phyloP scores from a whole-genome alignment of 2,329 filamentous ascomycete species.

The Pestalotiopsis sp. region DNA sequence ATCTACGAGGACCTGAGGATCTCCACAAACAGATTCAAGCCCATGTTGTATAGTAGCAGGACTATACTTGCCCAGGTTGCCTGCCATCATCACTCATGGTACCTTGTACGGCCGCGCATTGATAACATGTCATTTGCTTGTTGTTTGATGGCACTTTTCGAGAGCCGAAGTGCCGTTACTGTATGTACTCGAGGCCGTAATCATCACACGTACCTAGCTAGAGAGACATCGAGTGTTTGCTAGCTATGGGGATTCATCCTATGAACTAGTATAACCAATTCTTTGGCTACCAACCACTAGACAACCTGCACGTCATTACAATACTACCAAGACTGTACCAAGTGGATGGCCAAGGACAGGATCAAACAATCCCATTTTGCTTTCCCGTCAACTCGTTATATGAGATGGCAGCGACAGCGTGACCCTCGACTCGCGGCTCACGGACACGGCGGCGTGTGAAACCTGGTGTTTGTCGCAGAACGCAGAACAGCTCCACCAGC shows the following conservation, averaged over 20 bases:
- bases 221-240: neutral
- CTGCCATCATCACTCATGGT: neutral
- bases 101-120: neutral
- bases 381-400: neutral
- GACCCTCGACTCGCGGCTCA: neutral
- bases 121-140: neutral
- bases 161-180: neutral
- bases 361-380: neutral
- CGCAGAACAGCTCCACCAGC: neutral
- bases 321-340: neutral
- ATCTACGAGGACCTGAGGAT: neutral
- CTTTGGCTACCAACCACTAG: neutral
- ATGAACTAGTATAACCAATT: neutral
- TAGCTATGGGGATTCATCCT: too few species aligned
- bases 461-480: neutral
- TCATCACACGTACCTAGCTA: neutral
- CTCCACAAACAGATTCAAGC: neutral
- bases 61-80: neutral
- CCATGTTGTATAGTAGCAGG: neutral
- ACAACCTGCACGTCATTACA: neutral
- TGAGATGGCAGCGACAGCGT: neutral
- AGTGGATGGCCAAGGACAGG: neutral
- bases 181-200: neutral
- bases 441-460: neutral
- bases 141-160: neutral